These are phyloP conservation scores for Coffea eugenioides DNA, from an alignment of 257 asterid species.

Conservation along the genomic window DNA sequence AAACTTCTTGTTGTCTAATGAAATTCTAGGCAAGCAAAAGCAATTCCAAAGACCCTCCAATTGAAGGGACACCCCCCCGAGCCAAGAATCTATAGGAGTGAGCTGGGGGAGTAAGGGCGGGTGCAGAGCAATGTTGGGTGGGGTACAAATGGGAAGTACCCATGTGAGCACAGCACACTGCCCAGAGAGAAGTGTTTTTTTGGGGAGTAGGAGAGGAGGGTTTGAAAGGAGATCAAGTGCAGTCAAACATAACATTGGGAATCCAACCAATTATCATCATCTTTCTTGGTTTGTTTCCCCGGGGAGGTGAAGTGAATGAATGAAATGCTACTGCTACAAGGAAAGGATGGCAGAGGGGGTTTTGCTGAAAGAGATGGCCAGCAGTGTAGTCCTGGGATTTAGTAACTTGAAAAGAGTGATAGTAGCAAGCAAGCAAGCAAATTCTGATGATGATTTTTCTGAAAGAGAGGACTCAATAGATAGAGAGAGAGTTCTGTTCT, in stretches of 20 bases:
- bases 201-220: constrained; percentile 24
- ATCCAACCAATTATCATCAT: constrained; percentile 18
- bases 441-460: no score
- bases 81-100: background rate
- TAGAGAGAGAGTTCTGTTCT: no score
- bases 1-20: constrained; percentile 8
- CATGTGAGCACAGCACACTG: constrained; percentile 61
- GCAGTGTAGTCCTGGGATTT: constrained; percentile 24
- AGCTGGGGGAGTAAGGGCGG: background rate
- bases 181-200: constrained; percentile 27
- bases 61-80: background rate
- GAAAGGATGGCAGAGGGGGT: constrained; percentile 23
- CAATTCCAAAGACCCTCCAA: constrained; percentile 11
- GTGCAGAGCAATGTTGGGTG: constrained; percentile 3
- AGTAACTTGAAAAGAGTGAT: background rate
- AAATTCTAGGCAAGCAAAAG: constrained; percentile 12
- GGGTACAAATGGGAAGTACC: constrained; percentile 30
- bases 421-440: no score
- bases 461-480: background rate
- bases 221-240: constrained; percentile 25
- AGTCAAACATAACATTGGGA: constrained; percentile 54
- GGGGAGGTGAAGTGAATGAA: no score
- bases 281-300: background rate
- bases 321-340: background rate
- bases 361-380: constrained; percentile 37